These are phyloP conservation scores for Penicillium sp. DNA, from an alignment of 2,329 filamentous ascomycete species.

Conservation along the genomic window DNA sequence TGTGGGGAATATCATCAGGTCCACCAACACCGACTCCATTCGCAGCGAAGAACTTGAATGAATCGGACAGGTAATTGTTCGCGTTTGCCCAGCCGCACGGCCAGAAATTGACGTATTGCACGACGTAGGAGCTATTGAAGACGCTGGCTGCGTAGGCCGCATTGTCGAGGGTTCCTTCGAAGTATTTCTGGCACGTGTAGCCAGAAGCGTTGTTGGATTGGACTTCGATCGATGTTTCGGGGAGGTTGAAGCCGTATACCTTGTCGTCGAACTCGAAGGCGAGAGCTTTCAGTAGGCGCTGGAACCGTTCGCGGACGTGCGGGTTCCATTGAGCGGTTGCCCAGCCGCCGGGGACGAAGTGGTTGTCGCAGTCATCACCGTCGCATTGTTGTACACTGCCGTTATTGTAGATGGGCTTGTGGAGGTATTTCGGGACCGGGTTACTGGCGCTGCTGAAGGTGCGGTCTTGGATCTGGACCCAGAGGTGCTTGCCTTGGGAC, in stretches of 20 bases:
- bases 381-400: background rate
- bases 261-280: background rate
- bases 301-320: background rate
- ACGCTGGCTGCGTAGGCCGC: background rate
- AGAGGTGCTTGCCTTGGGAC: background rate
- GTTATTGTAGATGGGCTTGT: background rate
- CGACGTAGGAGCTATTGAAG: background rate
- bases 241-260: background rate
- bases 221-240: background rate
- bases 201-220: background rate
- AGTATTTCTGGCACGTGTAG: background rate
- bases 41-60: background rate
- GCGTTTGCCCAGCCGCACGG: background rate
- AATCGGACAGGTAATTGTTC: background rate
- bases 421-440: background rate
- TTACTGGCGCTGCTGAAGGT: background rate
- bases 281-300: background rate
- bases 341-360: background rate
- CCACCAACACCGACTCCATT: conserved; percentile 5
- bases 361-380: background rate
- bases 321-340: background rate
- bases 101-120: background rate
- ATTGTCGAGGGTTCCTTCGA: background rate
- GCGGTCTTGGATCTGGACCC: background rate
- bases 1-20: conserved; percentile 3